Base-by-base conservation (phyloP, 805 yeast species). In the Candida succiphila region DNA sequence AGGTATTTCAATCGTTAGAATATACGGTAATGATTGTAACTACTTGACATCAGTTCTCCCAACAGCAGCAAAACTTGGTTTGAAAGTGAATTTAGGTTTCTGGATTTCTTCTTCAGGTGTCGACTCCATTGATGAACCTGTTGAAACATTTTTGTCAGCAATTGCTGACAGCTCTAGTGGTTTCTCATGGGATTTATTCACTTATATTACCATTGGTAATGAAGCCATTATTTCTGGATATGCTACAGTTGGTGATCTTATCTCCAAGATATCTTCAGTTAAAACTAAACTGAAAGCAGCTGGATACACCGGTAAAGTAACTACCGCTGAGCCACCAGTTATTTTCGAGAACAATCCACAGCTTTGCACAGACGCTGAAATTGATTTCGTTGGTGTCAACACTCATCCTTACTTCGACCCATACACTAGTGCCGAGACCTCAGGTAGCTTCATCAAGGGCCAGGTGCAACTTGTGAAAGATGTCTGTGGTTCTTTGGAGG, bases 321-420 rank as follows among this genome's bases (percentile, higher is more conserved):
- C 94, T 17, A 87, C 95, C 15, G 74, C 95, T 36, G 96, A 88
- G 56, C 94, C 95, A 35, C 92, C 96, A n/a, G 80, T 71, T 12
- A 58, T 76, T 15, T 87, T 68, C 56, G 69, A 69, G 50, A 52
- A 61, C 32, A 41, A 81, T 52, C 84, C 95, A 4, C 58, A 55
- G 8, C 67, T 88, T 46, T 88, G 96, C 61, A 67, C 75, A 1
- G 56, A 56, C 22, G 72, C 85, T 5, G 83, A 60, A 12, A 72
- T 87, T 44, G 96, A 86, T 57, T 70, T 81, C 45, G 86, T 85
- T 42, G 94, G 94, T 40, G 71, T 86, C 45, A 87, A 88, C 56
- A 75, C 94, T 18, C 89, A 88, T 55, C 70, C 96, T 4, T 88
- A 84, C 63, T 88, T 87, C 54, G 82, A 86, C 52, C 47, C 68